phyloP scores from a whole-genome alignment of 345 rosid genomes.

The Pugionium dolabratum region DNA sequence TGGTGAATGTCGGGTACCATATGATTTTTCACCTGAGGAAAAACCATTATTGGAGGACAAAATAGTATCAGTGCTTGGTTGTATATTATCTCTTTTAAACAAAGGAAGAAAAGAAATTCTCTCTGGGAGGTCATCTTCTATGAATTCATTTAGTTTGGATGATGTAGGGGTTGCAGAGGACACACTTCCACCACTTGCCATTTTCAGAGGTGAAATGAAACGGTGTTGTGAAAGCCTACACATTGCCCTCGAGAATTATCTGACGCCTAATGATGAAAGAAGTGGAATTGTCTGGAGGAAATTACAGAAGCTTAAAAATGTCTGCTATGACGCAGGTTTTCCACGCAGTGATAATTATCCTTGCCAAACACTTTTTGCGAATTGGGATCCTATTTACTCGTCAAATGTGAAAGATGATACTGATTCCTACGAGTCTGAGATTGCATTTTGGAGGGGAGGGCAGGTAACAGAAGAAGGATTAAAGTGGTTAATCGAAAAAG shows the following conservation, averaged over 20 bases:
- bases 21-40: conserved; percentile 76
- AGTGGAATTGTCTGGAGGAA: conserved; percentile 82
- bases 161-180: conserved; percentile 64
- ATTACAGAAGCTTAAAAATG: conserved; percentile 87
- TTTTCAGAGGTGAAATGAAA: conserved; percentile 93
- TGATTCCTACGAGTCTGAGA: conserved; percentile 51
- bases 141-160: conserved; percentile 47
- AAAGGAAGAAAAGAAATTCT: conserved; percentile 92
- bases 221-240: conserved; percentile 95
- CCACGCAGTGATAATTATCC: conserved; percentile 71
- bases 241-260: conserved; percentile 79
- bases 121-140: conserved; percentile 73
- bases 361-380: conserved; percentile 69
- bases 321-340: conserved; percentile 87
- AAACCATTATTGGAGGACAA: conserved; percentile 87
- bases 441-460: conserved; percentile 93
- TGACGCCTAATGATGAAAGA: conserved; percentile 71
- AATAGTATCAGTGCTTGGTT: conserved; percentile 89
- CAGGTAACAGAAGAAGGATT: conserved; percentile 89
- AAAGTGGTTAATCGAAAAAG: conserved; percentile 74
- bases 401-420: conserved; percentile 58
- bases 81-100: conserved; percentile 79
- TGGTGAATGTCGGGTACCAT: conserved; percentile 80
- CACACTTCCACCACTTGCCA: conserved; percentile 84
- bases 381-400: conserved; percentile 76